Evolutionary conservation across 305 asterid genomes (phyloP).

Genomic region (Caryopteris hybrid): DNA sequence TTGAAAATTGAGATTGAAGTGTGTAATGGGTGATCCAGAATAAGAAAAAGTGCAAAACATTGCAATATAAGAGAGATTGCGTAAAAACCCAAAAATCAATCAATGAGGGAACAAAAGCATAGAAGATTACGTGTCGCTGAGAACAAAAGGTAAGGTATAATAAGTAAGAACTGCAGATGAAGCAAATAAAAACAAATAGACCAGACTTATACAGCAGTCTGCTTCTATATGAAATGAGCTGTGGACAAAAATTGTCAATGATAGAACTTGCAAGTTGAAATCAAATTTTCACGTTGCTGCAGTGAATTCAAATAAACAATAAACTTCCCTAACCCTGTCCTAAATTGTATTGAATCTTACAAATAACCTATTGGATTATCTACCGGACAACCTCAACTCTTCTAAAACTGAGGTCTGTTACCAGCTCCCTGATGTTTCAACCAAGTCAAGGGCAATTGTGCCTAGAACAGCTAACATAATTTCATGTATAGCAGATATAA

Average conservation of each 20-base stretch:
- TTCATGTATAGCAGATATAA: constrained; percentile 19
- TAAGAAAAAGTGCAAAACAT: background rate
- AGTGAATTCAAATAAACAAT: background rate
- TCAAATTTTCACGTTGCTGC: too few species aligned
- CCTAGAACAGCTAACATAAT: background rate
- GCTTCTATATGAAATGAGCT: background rate
- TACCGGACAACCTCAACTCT: constrained; percentile 1
- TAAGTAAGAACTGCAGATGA: too few species aligned
- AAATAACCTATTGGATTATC: background rate
- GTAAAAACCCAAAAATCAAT: background rate
- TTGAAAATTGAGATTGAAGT: background rate
- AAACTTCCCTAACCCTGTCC: background rate
- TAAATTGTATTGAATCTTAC: background rate
- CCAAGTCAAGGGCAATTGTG: constrained; percentile 3
- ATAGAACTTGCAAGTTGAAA: too few species aligned
- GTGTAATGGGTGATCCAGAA: background rate
- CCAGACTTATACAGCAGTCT: background rate
- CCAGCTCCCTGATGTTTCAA: background rate
- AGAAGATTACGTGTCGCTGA: background rate
- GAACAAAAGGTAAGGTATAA: too few species aligned
- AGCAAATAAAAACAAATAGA: background rate
- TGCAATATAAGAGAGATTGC: too few species aligned
- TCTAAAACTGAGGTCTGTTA: background rate
- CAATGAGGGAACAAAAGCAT: background rate
- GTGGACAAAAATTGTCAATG: too few species aligned